Percentiles rank a stretch among this genome's conserved stretches.
Conservation (phyloP, 768 basidiomycete species). For the Boletus fagicola region DNA sequence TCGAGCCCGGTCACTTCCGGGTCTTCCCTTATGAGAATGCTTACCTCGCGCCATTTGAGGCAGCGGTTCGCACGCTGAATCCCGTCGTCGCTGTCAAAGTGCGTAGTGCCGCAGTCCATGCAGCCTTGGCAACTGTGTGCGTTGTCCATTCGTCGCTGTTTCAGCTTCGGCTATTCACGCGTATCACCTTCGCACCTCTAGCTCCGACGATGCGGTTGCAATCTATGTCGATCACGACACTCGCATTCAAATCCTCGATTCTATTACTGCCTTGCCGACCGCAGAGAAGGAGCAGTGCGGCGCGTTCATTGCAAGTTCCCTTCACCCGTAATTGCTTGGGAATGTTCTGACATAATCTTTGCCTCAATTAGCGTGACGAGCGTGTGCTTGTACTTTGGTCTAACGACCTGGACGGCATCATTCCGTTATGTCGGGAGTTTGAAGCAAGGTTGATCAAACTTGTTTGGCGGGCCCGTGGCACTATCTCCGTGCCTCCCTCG, state of each 20-base stretch:
- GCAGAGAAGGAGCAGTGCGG: constrained; percentile 92
- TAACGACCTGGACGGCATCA: constrained; percentile 76
- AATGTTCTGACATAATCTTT: neutral
- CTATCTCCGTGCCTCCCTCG: constrained; percentile 34
- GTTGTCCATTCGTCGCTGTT: constrained; percentile 24
- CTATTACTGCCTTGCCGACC: constrained; percentile 60
- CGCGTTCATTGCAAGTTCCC: constrained; percentile 67
- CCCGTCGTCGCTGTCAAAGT: constrained; percentile 84
- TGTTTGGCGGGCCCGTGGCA: constrained; percentile 61
- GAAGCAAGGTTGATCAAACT: constrained; percentile 77
- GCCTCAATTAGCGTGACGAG: constrained; percentile 64
- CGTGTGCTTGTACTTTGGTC: constrained; percentile 83
- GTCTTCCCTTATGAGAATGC: constrained; percentile 85
- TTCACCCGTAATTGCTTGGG: constrained; percentile 9
- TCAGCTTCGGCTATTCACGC: constrained; percentile 2
- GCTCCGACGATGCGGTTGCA: constrained; percentile 55
- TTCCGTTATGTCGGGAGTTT: constrained; percentile 70
- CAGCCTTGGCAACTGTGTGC: constrained; percentile 68
- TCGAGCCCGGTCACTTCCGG: constrained; percentile 66
- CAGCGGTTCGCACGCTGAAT: constrained; percentile 70
- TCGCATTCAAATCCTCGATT: constrained; percentile 82
- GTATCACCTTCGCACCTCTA: constrained; percentile 22
- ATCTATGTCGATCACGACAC: constrained; percentile 78
- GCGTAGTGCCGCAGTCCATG: constrained; percentile 76
- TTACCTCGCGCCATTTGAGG: constrained; percentile 80